Evolutionary conservation across 2,329 filamentous ascomycete species (phyloP), one percentile per base, ranked within the genome.

Genomic region (Bipolaris cookei): DNA sequence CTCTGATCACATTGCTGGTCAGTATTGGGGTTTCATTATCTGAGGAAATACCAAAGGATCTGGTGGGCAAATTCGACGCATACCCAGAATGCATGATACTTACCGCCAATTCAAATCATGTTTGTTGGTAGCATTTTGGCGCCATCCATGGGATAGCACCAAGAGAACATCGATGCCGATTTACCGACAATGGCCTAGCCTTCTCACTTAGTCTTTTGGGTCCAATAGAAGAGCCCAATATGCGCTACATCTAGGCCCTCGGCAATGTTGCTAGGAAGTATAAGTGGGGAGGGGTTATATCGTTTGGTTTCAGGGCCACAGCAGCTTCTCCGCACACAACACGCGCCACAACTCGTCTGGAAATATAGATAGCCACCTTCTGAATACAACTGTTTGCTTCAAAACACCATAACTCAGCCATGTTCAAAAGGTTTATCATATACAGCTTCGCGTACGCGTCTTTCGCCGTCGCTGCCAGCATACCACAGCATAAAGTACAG

Each of bases 401-500:
- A 14, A 18, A 11, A 28, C 37, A 25, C 21, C 18, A 30, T 30
- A 35, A 23, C 18, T n/a, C 6, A 49, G 45, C 39, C 7, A 61
- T 63, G 55, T 13, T 37, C 16, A 14, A 41, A 6, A 49, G 13
- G 32, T 52, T 34, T 28, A 18, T 56, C 20, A 16, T 56, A n/a
- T 44, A 25, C 37, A 51, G 8, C 18, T 11, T 54, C 7, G 23
- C 48, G 6, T 58, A 45, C 13, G 48, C 39, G 14, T 44, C 25
- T n/a, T 7, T 39, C 7, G 32, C 44, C 13, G 14, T 51, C 21
- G 55, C 60, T 20, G 49, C 57, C 39, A 56, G 39, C 43, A 56
- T 60, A 51, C 54, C 55, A 20, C 51, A 28, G 25, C 14, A 52
- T 30, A 20, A 51, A 20, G 47, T 16, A 18, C 64, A 66, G 50